Evolutionary conservation across 768 basidiomycete species (phyloP).

Genomic region (Pleurotus cornucopiae): DNA sequence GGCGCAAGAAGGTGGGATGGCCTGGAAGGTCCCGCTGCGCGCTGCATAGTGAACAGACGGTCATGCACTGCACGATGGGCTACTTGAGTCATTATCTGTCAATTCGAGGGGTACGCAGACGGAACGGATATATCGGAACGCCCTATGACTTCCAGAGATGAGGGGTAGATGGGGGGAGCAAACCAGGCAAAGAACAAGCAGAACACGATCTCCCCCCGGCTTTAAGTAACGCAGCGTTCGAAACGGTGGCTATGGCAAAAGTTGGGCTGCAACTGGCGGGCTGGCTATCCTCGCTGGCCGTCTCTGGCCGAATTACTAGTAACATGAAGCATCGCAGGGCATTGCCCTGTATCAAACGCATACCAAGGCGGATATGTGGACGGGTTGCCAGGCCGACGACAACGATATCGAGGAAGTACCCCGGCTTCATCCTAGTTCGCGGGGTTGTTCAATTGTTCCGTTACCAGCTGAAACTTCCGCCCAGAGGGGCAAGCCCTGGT

Average conservation of each 20-base stretch:
- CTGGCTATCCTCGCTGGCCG: neutral
- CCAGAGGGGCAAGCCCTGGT: neutral
- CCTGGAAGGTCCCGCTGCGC: neutral
- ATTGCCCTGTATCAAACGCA: no score
- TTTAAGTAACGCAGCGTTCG: neutral
- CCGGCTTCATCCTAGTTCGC: no score
- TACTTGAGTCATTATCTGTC: constrained; percentile 5
- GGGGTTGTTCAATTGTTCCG: neutral
- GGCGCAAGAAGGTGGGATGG: constrained; percentile 3
- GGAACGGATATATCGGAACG: neutral
- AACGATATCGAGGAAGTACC: neutral
- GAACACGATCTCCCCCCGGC: neutral
- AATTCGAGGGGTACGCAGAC: neutral
- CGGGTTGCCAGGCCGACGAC: constrained; percentile 4
- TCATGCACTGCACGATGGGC: neutral
- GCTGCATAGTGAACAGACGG: neutral
- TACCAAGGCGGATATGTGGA: neutral
- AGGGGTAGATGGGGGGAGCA: neutral
- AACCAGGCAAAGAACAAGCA: constrained; percentile 6
- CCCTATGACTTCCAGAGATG: constrained; percentile 1
- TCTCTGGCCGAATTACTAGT: neutral
- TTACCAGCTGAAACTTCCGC: constrained; percentile 1
- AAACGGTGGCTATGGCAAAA: neutral
- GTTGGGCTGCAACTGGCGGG: no score
- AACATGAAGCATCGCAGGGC: no score